Evolutionary conservation across 2,329 filamentous ascomycete species (phyloP).

Genomic region (Xylaria sp.): DNA sequence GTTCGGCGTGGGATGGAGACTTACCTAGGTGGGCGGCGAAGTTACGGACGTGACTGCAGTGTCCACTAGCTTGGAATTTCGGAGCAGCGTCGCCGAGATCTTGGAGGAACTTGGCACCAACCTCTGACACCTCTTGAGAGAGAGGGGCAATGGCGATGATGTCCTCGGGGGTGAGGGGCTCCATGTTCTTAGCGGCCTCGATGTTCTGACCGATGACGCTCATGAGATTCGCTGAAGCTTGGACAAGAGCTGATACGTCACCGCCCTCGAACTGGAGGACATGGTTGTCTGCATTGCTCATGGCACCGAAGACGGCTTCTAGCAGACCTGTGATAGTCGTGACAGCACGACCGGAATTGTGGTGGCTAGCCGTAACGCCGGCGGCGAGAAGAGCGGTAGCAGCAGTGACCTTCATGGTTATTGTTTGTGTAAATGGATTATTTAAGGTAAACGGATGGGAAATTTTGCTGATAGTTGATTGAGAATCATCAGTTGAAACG

Average conservation of each 20-base stretch:
- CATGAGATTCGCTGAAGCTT: conserved; percentile 25
- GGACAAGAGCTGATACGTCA: conserved; percentile 26
- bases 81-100: conserved; percentile 27
- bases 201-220: conserved; percentile 11
- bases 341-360: conserved; percentile 6
- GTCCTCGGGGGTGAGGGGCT: conserved; percentile 37
- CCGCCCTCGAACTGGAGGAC: conserved; percentile 27
- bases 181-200: conserved; percentile 1
- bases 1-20: conserved; percentile 3
- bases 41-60: conserved; percentile 26
- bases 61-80: conserved; percentile 26
- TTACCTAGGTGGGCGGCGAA: conserved; percentile 32
- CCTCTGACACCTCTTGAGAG: conserved; percentile 4
- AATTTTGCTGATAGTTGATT: background rate
- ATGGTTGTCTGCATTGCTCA: conserved; percentile 35
- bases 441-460: background rate
- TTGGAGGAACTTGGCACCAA: conserved; percentile 30
- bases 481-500: background rate
- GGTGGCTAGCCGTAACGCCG: background rate
- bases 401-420: conserved; percentile 36
- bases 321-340: conserved; percentile 22
- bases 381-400: conserved; percentile 10
- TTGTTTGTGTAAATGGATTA: background rate
- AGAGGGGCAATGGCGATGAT: conserved; percentile 27
- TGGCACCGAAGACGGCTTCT: conserved; percentile 14